Percentiles rank a stretch among this genome's conserved stretches.
phyloP scores from a whole-genome alignment of 2,329 filamentous ascomycete genomes.

The Penicillium sp. region DNA sequence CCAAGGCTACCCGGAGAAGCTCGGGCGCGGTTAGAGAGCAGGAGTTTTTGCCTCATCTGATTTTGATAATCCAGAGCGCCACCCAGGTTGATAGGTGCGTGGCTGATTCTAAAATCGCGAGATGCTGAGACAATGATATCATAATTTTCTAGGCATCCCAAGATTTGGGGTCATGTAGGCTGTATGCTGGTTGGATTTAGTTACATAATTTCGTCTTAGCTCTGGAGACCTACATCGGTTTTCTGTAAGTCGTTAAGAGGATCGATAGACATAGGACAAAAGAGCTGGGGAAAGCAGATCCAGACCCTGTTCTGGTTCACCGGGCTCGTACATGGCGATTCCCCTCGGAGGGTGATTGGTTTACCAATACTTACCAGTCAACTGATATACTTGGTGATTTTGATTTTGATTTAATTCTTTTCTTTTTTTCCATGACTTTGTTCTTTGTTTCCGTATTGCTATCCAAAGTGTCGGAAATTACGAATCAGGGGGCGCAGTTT shows the following conservation, averaged over 20 bases:
- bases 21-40: not conserved
- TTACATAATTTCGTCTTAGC: not conserved
- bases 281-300: not conserved
- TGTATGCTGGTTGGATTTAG: not conserved
- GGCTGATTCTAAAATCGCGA: not conserved
- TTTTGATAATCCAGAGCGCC: not conserved
- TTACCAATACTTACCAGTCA: not conserved
- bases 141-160: not conserved
- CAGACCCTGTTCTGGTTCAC: constrained; percentile 1
- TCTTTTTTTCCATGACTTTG: not conserved
- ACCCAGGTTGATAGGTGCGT: not conserved
- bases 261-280: not conserved
- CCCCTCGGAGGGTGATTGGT: not conserved
- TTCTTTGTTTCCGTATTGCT: not conserved
- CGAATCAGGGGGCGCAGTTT: constrained; percentile 13
- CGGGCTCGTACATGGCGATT: not conserved
- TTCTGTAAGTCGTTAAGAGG: not conserved
- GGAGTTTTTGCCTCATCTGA: not conserved
- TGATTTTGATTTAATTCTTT: not conserved
- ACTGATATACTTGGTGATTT: not conserved
- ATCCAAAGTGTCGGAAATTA: not conserved
- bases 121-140: not conserved
- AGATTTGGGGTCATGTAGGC: not conserved
- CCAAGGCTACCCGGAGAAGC: not conserved
- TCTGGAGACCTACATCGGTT: not conserved